Evolutionary conservation across 805 yeast genomes (phyloP).

Genomic region (Candida wancherniae): DNA sequence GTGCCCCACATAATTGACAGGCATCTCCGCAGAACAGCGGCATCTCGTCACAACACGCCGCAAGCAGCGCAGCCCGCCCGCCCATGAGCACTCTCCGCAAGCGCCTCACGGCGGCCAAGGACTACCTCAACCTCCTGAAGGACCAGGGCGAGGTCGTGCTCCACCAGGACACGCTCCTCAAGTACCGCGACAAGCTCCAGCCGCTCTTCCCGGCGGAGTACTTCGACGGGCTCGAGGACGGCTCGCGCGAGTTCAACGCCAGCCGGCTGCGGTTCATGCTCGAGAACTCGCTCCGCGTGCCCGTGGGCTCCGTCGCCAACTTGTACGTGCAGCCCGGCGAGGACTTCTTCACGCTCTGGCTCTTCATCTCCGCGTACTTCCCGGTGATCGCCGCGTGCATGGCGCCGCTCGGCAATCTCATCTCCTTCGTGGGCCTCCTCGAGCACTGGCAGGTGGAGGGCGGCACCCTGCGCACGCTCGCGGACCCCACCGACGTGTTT

Average conservation of each 20-base stretch:
- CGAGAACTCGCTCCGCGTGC: constrained; percentile 29
- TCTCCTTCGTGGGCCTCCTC: constrained; percentile 65
- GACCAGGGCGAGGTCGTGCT: constrained; percentile 6
- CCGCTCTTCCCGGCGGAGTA: constrained; percentile 11
- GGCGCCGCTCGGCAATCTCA: constrained; percentile 75
- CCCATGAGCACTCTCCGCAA: constrained; percentile 4
- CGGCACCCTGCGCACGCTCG: constrained; percentile 18
- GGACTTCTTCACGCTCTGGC: constrained; percentile 48
- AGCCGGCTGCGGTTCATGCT: constrained; percentile 17
- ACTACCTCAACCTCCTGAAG: constrained; percentile 6
- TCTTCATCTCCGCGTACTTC: constrained; percentile 58
- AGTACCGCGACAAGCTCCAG: constrained; percentile 13
- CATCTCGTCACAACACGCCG: background rate
- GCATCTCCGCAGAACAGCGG: background rate
- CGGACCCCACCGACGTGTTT: constrained; percentile 37
- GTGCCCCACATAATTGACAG: too few relatives aligned
- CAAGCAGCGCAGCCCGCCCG: too few relatives aligned
- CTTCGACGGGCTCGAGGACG: constrained; percentile 3
- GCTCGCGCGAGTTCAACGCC: constrained; percentile 3
- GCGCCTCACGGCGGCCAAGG: constrained; percentile 8
- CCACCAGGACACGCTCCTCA: constrained; percentile 8
- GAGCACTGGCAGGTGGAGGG: constrained; percentile 56
- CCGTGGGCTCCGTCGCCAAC: constrained; percentile 26
- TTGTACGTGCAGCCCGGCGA: constrained; percentile 37
- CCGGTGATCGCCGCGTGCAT: constrained; percentile 75